These are phyloP conservation scores for Yamadazyma blattariae DNA, from an alignment of 1,139 yeast genomes.

Conservation along the genomic window DNA sequence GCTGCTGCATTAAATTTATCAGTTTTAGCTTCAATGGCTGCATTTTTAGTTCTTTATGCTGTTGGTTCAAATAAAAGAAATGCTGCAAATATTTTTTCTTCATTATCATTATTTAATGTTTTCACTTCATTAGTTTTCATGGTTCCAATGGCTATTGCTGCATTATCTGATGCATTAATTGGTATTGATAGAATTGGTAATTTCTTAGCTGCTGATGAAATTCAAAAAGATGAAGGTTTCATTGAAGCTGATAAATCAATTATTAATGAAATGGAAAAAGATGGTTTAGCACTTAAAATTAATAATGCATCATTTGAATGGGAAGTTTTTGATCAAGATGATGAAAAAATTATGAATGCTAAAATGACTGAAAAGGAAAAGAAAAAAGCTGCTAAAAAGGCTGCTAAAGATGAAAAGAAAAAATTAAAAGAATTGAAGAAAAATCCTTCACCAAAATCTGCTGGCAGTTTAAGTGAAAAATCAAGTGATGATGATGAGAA, in stretches of 20 bases:
- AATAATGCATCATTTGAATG: conserved; percentile 32
- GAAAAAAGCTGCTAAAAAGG: conserved; percentile 8
- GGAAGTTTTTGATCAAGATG: conserved; percentile 38
- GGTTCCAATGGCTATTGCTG: conserved; percentile 68
- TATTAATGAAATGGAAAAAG: conserved; percentile 16
- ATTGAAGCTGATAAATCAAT: conserved; percentile 9
- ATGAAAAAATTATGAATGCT: conserved; percentile 6
- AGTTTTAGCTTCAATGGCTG: conserved; percentile 62
- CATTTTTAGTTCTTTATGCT: conserved; percentile 69
- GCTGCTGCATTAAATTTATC: conserved; percentile 62
- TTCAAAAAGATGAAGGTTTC: conserved; percentile 22
- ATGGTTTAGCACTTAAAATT: conserved; percentile 14
- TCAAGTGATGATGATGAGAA: conserved; percentile 1
- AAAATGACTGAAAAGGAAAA: conserved; percentile 8
- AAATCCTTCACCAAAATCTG: conserved; percentile 5
- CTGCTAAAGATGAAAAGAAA: conserved; percentile 10
- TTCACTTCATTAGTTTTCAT: conserved; percentile 50
- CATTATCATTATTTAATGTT: conserved; percentile 64
- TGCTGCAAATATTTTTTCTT: conserved; percentile 75
- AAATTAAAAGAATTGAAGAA: conserved; percentile 6
- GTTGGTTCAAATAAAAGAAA: conserved; percentile 44
- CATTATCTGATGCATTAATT: conserved; percentile 65
- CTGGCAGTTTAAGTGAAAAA: conserved; percentile 7
- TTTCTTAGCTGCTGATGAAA: conserved; percentile 41
- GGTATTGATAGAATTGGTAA: conserved; percentile 62